Base-by-base conservation (phyloP, 1,139 yeast species). In the Sugiyamaella grinbergsii region DNA sequence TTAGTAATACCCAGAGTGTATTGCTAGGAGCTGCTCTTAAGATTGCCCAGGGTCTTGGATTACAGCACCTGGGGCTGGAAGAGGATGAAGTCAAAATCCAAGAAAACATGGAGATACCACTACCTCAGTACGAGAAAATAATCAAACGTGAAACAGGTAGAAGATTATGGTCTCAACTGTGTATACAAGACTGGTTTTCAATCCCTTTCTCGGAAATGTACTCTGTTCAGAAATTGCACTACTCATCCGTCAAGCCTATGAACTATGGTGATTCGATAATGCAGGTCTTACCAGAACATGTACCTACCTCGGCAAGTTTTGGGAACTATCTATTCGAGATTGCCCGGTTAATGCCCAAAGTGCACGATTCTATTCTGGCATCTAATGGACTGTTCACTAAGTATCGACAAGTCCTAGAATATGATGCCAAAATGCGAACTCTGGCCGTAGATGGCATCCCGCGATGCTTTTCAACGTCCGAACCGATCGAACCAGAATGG, bases 21-120 rank as follows among this genome's bases (percentile, higher is more conserved):
- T 29, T 29, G 33, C 33, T 29, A 5, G 33, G 33, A 29, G 33
- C 33, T 29, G 33, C 33, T 29, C 33, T 29, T 6, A 29, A 29
- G 16, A 29, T 29, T 7, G 33, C 33, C 4, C 33, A 29, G 16
- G 33, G 33, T 3, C 33, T 29, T n/a, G 33, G 33, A 7, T 16
- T 29, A 11, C 33, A 29, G 13, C 33, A 29, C 13, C 13, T 29
- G 16, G 33, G 33, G 11, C 16, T 16, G 11, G 33, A 29, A 11
- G 13, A 29, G 16, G 16, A 29, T 29, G 16, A n/a, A 13, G 33
- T 7, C 16, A 29, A n/a, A n/a, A n/a, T n/a, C 33, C 33, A 29
- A 16, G 16, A n/a, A n/a, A 29, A 29, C 16, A 15, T n/a, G 16
- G 33, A n/a, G 11, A 5, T 13, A 2, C 16, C 5, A 16, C 33